These are phyloP conservation scores for Exophiala bonariae DNA, from an alignment of 2,329 filamentous ascomycete genomes.

Conservation along the genomic window DNA sequence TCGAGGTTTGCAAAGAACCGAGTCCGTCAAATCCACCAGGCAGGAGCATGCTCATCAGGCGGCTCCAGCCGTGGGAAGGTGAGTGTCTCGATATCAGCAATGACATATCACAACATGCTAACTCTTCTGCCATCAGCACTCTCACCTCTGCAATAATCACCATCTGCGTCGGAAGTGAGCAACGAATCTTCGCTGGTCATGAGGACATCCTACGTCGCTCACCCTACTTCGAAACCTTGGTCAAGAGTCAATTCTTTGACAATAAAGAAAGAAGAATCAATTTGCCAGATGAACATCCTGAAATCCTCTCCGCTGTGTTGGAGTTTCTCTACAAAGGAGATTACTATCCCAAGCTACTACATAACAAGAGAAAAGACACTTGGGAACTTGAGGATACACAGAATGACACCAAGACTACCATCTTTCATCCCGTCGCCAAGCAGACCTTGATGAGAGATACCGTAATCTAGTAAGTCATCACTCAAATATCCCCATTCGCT, in stretches of 20 bases:
- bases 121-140: slow-evolving; percentile 41
- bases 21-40: slow-evolving; percentile 22
- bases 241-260: slow-evolving; percentile 64
- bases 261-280: slow-evolving; percentile 68
- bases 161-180: slow-evolving; percentile 74
- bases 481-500: neutral
- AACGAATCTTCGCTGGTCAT: slow-evolving; percentile 87
- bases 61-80: slow-evolving; percentile 38
- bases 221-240: slow-evolving; percentile 71
- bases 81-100: slow-evolving; percentile 24
- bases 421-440: slow-evolving; percentile 66
- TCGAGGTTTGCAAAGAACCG: slow-evolving; percentile 22
- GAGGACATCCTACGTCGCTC: slow-evolving; percentile 79
- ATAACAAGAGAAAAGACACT: slow-evolving; percentile 76
- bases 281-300: slow-evolving; percentile 81
- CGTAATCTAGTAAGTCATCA: slow-evolving; percentile 66
- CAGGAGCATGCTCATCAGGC: slow-evolving; percentile 31
- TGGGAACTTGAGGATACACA: slow-evolving; percentile 75
- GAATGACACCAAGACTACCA: slow-evolving; percentile 55
- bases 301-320: slow-evolving; percentile 85
- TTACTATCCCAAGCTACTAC: slow-evolving; percentile 80
- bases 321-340: slow-evolving; percentile 94
- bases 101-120: too few relatives aligned
- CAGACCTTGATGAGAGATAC: slow-evolving; percentile 81
- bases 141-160: slow-evolving; percentile 72